Evolutionary conservation across 2,329 filamentous ascomycete species (phyloP), one percentile per base, ranked within the genome.

Genomic region (Ophiostoma triangulosporum): DNA sequence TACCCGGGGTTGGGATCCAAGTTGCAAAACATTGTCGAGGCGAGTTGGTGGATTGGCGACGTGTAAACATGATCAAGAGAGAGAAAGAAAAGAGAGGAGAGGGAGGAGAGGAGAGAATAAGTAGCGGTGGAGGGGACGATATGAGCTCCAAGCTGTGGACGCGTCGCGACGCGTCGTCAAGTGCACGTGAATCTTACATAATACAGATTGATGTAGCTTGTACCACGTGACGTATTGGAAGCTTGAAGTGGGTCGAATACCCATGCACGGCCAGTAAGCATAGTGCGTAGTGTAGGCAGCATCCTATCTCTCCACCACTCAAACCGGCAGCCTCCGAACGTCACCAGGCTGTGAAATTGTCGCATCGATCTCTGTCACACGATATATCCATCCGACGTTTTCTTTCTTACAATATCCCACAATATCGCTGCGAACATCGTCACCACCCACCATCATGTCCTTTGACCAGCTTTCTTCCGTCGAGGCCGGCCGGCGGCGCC

Each of bases 401-500:
- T 45, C 15, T n/a, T 24, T 20, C 12, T 9, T n/a, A 8, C 20
- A n/a, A 6, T 9, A 3, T 45, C 14, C 9, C 17, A 45, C 24
- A 14, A 26, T 20, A 11, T 22, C 22, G 22, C 22, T 11, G 6
- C 9, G 11, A 2, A 7, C 38, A 24, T 12, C 17, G 11, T 17
- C 35, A 14, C 11, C 6, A 7, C 8, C 7, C 38, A 5, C 38
- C 29, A 17, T 20, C 48, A 97, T 97, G 91, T 95, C 91, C 17
- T 97, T 93, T 71, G 86, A 95, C 66, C 86, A 88, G 62, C 78
- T 93, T 58, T 86, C 86, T 54, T 84, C 80, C 57, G 76, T 96
- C 60, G 91, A 97, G 73, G 82, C 90, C 60, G 75, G 84, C 77
- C 76, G 70, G 75, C 62, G 60, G 51, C 60, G 56, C 40, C 55